Base-by-base conservation (phyloP, 2,329 filamentous ascomycete genomes). In the Aphanocladium album region DNA sequence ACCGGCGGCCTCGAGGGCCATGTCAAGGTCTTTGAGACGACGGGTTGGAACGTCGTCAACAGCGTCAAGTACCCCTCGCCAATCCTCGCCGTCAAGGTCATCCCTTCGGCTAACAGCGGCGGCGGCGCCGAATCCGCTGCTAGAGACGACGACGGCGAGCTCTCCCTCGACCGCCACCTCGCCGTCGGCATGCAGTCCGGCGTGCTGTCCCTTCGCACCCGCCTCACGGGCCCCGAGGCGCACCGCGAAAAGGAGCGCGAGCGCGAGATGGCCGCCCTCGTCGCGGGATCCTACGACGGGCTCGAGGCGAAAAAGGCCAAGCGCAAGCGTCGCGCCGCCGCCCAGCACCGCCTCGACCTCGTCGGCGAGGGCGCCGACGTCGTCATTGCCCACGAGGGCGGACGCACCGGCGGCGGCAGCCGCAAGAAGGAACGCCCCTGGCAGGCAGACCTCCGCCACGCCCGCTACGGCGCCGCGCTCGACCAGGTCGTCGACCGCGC, bases 11-110 rank as follows among this genome's bases (percentile, higher is more conserved):
- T 99, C 50, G 95, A 99, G 73, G 96, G 95, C 11, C 95, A 98
- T 75, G 88, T 98, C 77, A 99, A 99, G 77, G 86, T 99, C 43
- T 98, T 96, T 69, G 93, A 98, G 76, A 97, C 93, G 1, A 88
- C 87, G 1, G 88, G 86, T 55, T 99, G 95, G 95, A 96, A 97
- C 71, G 90, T 98, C 8, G 93, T 98, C n/a, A 89, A 91, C 43
- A 93, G 91, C 56, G 86, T 89, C 63, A 99, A 98, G 76, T 99
- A 98, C 75, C 88, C 91, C 5, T 90, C 91, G 1, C 95, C 95
- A 1, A 89, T 99, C 61, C 84, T 99, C 14, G 90, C 91, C 11
- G 83, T 98, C 62, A 85, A 83, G 62, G 89, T 96, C 47, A 85
- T 97, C 64, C 70, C 76, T 43, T 60, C 59, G 3, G 41, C 41